phyloP scores from a whole-genome alignment of 371 early-diverging fungal genomes.

The Dichotomocladium elegans region DNA sequence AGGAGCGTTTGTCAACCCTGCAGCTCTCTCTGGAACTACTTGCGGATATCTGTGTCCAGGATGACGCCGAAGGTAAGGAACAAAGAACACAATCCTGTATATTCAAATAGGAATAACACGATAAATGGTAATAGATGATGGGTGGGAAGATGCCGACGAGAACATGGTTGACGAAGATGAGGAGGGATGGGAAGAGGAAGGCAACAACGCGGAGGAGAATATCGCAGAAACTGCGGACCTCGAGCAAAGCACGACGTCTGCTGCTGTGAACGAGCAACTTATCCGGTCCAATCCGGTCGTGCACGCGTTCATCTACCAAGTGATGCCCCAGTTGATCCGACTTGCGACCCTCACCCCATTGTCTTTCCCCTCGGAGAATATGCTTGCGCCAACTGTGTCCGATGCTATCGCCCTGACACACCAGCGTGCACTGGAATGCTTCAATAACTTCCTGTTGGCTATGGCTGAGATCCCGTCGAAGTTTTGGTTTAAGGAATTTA shows the following conservation, averaged over 20 bases:
- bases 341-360: constrained; percentile 51
- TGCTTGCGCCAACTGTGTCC: constrained; percentile 41
- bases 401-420: constrained; percentile 53
- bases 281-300: constrained; percentile 42
- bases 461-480: constrained; percentile 66
- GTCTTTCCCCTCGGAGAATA: constrained; percentile 43
- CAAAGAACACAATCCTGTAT: too few species aligned
- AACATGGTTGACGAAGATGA: constrained; percentile 48
- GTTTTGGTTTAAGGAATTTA: constrained; percentile 63
- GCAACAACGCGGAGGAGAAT: constrained; percentile 47
- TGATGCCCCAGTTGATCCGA: constrained; percentile 50
- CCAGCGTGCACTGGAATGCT: constrained; percentile 67
- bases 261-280: constrained; percentile 18
- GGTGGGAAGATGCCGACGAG: constrained; percentile 57
- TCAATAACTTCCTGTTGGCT: constrained; percentile 73
- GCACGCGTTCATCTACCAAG: constrained; percentile 35
- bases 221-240: constrained; percentile 19
- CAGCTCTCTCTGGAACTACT: constrained; percentile 79
- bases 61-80: constrained; percentile 39
- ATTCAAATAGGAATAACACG: neutral
- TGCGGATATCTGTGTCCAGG: constrained; percentile 74
- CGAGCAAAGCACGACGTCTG: constrained; percentile 14
- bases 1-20: constrained; percentile 58
- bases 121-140: constrained; percentile 22
- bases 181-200: constrained; percentile 43